phyloP scores from a whole-genome alignment of 768 basidiomycete species.

The Xanthoconium stramineum region DNA sequence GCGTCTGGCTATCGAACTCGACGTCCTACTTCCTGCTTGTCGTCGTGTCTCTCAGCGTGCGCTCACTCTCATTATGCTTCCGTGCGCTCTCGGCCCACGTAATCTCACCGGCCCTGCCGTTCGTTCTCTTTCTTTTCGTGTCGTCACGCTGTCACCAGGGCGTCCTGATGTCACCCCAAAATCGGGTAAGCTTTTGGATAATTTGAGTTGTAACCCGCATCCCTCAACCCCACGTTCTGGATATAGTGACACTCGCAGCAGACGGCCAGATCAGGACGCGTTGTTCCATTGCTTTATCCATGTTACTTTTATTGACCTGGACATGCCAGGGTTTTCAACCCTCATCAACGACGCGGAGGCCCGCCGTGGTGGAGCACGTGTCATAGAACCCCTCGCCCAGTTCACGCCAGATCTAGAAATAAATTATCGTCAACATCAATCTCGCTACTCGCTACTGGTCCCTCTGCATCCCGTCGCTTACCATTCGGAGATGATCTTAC shows the following conservation, averaged over 20 bases:
- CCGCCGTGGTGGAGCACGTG: not conserved
- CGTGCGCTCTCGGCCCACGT: too few relatives aligned
- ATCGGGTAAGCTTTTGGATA: constrained; percentile 26
- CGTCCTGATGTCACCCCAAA: not conserved
- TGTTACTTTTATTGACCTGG: not conserved
- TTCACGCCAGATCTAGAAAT: constrained; percentile 3
- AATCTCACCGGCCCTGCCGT: not conserved
- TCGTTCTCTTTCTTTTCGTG: not conserved
- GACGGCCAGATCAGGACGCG: not conserved
- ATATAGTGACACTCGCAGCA: constrained; percentile 2
- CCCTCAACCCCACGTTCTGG: constrained; percentile 16
- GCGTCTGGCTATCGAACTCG: not conserved
- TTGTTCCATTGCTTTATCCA: not conserved
- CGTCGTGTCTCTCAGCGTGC: not conserved
- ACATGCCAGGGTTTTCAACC: not conserved
- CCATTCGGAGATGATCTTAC: constrained; percentile 3
- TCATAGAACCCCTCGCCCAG: constrained; percentile 12
- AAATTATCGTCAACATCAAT: constrained; percentile 8
- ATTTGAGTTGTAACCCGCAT: constrained; percentile 20
- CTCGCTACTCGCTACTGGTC: not conserved
- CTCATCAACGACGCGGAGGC: not conserved
- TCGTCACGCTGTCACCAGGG: not conserved
- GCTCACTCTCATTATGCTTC: not conserved
- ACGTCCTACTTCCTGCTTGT: not conserved
- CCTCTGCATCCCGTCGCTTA: constrained; percentile 10